Evolutionary conservation across 208 protist genomes (phyloP).

Genomic region (Acanthamoeba royreba): DNA sequence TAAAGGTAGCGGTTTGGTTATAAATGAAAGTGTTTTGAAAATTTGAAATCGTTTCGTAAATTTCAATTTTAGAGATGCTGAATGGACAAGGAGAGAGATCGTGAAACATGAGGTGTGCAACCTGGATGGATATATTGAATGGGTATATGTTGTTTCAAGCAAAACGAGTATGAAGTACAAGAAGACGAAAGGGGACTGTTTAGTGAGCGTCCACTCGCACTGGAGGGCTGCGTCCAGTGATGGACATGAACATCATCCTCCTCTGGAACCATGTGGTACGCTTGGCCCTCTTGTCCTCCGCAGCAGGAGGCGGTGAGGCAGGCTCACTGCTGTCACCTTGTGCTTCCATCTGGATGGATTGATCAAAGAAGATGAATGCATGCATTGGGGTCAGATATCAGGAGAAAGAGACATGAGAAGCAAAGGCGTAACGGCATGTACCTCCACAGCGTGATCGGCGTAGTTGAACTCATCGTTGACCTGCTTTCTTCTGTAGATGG

Average conservation of each 20-base stretch:
- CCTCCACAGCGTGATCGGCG: not conserved
- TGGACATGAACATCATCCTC: not conserved
- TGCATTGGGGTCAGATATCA: not conserved
- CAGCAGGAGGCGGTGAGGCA: not conserved
- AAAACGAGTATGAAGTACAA: not conserved
- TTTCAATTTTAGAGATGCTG: too few relatives aligned
- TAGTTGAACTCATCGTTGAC: not conserved
- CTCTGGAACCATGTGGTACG: not conserved
- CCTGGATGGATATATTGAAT: too few relatives aligned
- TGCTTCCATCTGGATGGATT: not conserved
- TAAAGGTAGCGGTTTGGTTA: too few relatives aligned
- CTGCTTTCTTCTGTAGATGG: not conserved
- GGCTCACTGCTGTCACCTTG: not conserved
- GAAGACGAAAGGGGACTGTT: not conserved
- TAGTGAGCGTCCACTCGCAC: not conserved
- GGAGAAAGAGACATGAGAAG: too few relatives aligned
- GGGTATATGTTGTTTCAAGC: too few relatives aligned
- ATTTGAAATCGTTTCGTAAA: too few relatives aligned
- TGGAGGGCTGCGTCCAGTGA: not conserved
- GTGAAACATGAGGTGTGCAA: too few relatives aligned
- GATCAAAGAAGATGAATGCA: not conserved
- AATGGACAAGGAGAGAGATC: too few relatives aligned
- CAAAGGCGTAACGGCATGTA: not conserved
- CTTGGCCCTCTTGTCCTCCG: not conserved
- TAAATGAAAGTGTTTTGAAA: too few relatives aligned